Base-by-base conservation (phyloP, 768 basidiomycete species). In the Suillus cothurnatus region DNA sequence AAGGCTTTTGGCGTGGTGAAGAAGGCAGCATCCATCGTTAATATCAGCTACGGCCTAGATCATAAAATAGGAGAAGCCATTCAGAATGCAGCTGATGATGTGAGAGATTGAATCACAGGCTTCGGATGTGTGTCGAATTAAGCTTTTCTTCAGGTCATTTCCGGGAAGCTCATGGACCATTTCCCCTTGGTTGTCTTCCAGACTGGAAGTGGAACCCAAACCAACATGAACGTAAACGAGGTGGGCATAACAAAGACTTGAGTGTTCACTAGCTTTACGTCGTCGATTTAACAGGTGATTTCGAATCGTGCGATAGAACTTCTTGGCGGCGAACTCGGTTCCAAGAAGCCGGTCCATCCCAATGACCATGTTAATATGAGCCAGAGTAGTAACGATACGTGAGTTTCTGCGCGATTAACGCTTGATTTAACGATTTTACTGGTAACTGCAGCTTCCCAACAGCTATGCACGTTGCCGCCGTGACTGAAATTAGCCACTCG, bases 301-400 rank as follows among this genome's bases (percentile, higher is more conserved):
- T 97, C 96, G 31, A 99, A 99, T 77, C 90, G 97, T 64, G 97
- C 97, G 47, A 99, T 99, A 73, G 95, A 99, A 81, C 80, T 97
- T 66, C 88, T 99, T 66, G 97, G 97, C 9, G 97, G 97, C 21
- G 85, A 95, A 79, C 83, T 98, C 62, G 97, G 97, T 41, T 94
- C 93, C 53, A 99, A 99, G 84, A 94, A 85, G 71, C 97, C 97
- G 6, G 96, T 99, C 1, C 97, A 99, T 76, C 97, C 97, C 49
- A 99, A 99, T 78, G 97, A 99, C 75, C 97, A 99, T 79, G 96
- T 98, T 72, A 99, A 99, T 83, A 97, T 92, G 92, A 95, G 94
- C 77, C 97, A 99, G 79, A 97, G 94, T 69, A 96, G 94, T 73
- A 99, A 99, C 73, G 97, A 99, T 79, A 95, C 96, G 94, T 95